phyloP scores from a whole-genome alignment of 495 filamentous ascomycete genomes.

The Lasiosphaeria hispida region DNA sequence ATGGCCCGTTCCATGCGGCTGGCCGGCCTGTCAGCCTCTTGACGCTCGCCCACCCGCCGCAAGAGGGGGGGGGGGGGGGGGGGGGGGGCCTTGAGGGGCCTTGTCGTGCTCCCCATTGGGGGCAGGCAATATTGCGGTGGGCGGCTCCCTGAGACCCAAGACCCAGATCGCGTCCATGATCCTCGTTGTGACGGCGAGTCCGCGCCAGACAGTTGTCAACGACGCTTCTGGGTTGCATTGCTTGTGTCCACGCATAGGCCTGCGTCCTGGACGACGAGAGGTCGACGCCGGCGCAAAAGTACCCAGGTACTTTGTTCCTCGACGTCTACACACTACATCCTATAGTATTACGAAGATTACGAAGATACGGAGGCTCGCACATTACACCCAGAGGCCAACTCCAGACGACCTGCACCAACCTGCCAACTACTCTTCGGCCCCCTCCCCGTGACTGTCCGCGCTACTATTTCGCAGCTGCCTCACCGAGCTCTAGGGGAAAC shows the following conservation, averaged over 20 bases:
- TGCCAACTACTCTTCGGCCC: conserved; percentile 14
- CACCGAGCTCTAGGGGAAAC: conserved; percentile 16
- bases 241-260: neutral
- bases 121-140: neutral
- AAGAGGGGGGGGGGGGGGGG: neutral
- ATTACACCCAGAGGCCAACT: too few relatives aligned
- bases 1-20: too few relatives aligned
- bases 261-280: too few relatives aligned
- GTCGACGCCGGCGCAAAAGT: too few relatives aligned
- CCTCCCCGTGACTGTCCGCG: neutral
- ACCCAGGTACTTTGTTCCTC: too few relatives aligned
- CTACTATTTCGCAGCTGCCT: conserved; percentile 13
- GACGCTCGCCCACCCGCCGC: too few relatives aligned
- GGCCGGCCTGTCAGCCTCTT: too few relatives aligned
- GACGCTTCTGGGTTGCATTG: conserved; percentile 1
- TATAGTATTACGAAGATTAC: too few relatives aligned
- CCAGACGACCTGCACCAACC: neutral
- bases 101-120: neutral
- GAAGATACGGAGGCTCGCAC: too few relatives aligned
- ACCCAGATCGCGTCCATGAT: neutral
- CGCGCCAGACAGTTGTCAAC: neutral
- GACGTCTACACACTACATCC: too few relatives aligned
- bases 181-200: neutral
- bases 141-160: neutral
- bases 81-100: neutral